Percentiles rank a stretch among this genome's conserved stretches.
Evolutionary conservation across 306 rosid species (phyloP).

Genomic region (Lathyrus oleraceus): DNA sequence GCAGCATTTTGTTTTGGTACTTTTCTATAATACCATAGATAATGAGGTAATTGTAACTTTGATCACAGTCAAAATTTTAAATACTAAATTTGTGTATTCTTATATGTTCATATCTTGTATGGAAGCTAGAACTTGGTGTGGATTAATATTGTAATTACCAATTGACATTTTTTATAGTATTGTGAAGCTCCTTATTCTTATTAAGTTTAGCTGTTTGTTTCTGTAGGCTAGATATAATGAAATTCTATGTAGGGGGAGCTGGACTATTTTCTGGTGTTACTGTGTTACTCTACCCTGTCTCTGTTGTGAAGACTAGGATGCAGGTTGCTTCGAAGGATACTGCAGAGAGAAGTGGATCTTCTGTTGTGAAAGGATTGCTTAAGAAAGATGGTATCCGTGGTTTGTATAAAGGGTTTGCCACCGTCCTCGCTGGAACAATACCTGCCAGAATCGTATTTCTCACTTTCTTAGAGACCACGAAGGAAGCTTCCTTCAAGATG

Average conservation of each 20-base stretch:
- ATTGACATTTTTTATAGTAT: no score
- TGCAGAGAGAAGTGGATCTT: conserved; percentile 64
- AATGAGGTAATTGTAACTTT: neutral
- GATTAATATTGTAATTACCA: neutral
- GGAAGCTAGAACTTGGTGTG: neutral
- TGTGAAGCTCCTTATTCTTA: conserved; percentile 22
- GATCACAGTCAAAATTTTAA: neutral
- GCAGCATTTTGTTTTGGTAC: no score
- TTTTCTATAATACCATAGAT: neutral
- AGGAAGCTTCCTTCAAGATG: conserved; percentile 67
- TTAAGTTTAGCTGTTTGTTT: conserved; percentile 19
- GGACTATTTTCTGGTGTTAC: conserved; percentile 90
- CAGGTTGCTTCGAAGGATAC: conserved; percentile 83
- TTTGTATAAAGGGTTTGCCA: conserved; percentile 82
- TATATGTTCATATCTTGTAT: neutral
- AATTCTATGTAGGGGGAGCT: conserved; percentile 83
- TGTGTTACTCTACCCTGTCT: conserved; percentile 79
- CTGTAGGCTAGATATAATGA: conserved; percentile 83
- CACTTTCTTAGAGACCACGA: conserved; percentile 78
- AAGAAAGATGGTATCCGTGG: conserved; percentile 85
- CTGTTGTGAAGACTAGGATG: conserved; percentile 85
- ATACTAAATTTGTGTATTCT: neutral
- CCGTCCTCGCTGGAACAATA: conserved; percentile 79
- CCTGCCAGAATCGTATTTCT: conserved; percentile 87
- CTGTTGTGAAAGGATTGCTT: conserved; percentile 71